phyloP scores from a whole-genome alignment of 2,329 filamentous ascomycete species.

The Knufia fluminis region DNA sequence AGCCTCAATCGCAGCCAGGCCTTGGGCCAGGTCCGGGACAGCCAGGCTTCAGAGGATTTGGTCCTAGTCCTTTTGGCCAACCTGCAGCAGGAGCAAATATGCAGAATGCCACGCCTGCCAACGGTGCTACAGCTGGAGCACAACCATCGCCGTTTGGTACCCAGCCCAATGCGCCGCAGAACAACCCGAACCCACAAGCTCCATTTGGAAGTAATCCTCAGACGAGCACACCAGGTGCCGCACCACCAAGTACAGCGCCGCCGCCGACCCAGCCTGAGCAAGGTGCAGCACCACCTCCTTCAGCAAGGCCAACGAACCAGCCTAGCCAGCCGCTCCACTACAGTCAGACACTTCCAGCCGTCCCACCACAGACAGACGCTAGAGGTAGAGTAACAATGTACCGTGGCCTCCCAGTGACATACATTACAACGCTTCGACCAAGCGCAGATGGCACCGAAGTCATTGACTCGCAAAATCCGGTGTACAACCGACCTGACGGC shows the following conservation, averaged over 20 bases:
- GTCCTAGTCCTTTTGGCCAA: conserved; percentile 12
- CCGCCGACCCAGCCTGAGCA: too few relatives aligned
- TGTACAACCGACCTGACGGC: conserved; percentile 44
- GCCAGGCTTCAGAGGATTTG: conserved; percentile 12
- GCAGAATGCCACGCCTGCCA: neutral
- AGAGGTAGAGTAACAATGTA: conserved; percentile 45
- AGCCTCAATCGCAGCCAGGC: conserved; percentile 2
- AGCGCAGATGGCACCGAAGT: conserved; percentile 2
- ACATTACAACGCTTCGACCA: conserved; percentile 32
- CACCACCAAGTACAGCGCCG: too few relatives aligned
- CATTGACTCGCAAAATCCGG: conserved; percentile 34
- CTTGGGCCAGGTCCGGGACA: conserved; percentile 25
- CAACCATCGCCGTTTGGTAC: neutral
- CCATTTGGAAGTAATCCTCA: too few relatives aligned
- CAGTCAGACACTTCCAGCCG: conserved; percentile 26
- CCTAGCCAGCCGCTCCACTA: conserved; percentile 16
- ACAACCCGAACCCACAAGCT: too few relatives aligned
- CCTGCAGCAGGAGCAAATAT: conserved; percentile 28
- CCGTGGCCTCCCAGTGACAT: conserved; percentile 55
- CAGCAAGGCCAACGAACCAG: conserved; percentile 21
- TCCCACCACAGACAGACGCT: conserved; percentile 26
- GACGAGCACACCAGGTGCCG: too few relatives aligned
- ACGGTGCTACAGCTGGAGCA: neutral
- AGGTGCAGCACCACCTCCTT: conserved; percentile 21
- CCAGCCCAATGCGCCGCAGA: neutral